Conservation (phyloP, 495 filamentous ascomycete species). For the Penicillium fimorum region DNA sequence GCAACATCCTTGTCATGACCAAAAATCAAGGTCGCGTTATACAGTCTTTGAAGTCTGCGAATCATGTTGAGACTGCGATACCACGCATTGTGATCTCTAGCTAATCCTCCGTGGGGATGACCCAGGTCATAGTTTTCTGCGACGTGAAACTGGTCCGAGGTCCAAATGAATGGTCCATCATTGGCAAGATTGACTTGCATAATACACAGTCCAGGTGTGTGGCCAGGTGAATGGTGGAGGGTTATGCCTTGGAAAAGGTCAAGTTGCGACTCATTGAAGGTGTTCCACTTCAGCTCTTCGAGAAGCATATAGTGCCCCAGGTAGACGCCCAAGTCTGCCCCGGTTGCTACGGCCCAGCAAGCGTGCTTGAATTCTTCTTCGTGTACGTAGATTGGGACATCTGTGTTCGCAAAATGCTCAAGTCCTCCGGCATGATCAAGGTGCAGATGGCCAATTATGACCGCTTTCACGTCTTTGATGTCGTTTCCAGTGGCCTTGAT, state of each 20-base stretch:
- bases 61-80: slow-evolving; percentile 41
- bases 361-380: slow-evolving; percentile 51
- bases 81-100: slow-evolving; percentile 45
- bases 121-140: slow-evolving; percentile 36
- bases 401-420: slow-evolving; percentile 48
- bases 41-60: slow-evolving; percentile 33
- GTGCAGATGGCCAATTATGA: slow-evolving; percentile 55
- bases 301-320: slow-evolving; percentile 38
- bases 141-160: slow-evolving; percentile 45
- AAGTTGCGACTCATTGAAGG: slow-evolving; percentile 29
- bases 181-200: slow-evolving; percentile 42
- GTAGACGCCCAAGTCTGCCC: slow-evolving; percentile 46
- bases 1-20: slow-evolving; percentile 36
- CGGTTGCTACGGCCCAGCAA: slow-evolving; percentile 46
- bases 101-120: slow-evolving; percentile 44
- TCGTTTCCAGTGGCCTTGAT: slow-evolving; percentile 48
- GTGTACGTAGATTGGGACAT: slow-evolving; percentile 53
- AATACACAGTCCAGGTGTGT: slow-evolving; percentile 39
- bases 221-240: slow-evolving; percentile 39
- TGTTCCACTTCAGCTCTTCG: slow-evolving; percentile 35
- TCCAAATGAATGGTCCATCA: slow-evolving; percentile 45
- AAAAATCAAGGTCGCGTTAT: slow-evolving; percentile 39
- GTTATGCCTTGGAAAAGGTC: slow-evolving; percentile 41
- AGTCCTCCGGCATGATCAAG: slow-evolving; percentile 55
- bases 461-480: slow-evolving; percentile 52